Evolutionary conservation across 1,139 yeast species (phyloP).

Genomic region (Sugiyamaella sp.): DNA sequence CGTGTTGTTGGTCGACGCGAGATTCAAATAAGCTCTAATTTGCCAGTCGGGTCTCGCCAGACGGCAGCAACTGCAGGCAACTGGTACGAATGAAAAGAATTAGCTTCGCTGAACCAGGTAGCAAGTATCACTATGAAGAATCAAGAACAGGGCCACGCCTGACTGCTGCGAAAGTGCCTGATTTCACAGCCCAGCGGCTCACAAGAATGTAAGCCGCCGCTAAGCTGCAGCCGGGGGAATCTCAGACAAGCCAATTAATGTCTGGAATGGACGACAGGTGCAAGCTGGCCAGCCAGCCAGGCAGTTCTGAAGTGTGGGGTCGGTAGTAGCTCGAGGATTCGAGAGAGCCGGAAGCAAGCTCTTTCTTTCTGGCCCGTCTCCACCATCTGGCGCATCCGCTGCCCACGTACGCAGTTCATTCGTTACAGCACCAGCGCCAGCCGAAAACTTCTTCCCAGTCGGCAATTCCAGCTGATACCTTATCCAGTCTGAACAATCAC

Average conservation of each 20-base stretch:
- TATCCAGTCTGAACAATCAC: background rate
- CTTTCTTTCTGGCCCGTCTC: no score
- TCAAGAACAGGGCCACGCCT: no score
- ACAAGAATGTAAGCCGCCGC: constrained; percentile 14
- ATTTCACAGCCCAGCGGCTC: constrained; percentile 8
- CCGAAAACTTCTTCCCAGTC: no score
- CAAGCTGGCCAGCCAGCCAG: no score
- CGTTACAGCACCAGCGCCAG: no score
- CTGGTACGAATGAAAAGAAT: no score
- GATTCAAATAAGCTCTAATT: background rate
- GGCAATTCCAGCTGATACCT: background rate
- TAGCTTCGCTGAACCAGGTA: no score
- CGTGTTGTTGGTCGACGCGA: background rate
- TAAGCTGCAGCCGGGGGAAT: background rate
- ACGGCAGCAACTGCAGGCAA: background rate
- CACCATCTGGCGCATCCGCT: no score
- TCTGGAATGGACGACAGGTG: background rate
- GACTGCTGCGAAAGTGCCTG: background rate
- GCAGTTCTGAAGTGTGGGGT: no score
- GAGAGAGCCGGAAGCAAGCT: no score
- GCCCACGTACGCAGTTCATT: no score
- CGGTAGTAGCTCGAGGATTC: no score
- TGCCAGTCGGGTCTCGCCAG: background rate
- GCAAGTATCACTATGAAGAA: background rate
- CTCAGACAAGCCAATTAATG: background rate